Evolutionary conservation across 1,284 basidiomycete genomes (phyloP).

Genomic region (Ustilago vetiveriae): DNA sequence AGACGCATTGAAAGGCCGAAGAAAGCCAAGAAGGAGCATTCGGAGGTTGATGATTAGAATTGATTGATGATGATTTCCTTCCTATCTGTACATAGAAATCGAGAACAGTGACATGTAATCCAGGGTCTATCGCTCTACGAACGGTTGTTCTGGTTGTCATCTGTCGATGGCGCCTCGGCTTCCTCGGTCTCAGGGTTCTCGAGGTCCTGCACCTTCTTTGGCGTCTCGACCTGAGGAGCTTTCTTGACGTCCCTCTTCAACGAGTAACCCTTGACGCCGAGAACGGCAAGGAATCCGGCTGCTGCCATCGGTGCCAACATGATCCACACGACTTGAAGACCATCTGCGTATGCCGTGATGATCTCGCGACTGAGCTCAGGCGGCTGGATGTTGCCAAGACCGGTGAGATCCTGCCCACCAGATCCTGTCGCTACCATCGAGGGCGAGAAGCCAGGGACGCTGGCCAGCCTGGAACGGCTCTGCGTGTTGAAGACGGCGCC

Average conservation of each 20-base stretch:
- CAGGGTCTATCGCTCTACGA: too few species aligned
- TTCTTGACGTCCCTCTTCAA: constrained; percentile 31
- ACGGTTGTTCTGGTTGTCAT: neutral
- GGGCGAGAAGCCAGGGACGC: constrained; percentile 21
- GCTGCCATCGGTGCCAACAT: constrained; percentile 68
- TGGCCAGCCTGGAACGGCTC: constrained; percentile 19
- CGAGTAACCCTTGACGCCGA: constrained; percentile 54
- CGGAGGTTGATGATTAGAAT: too few species aligned
- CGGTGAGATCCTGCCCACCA: constrained; percentile 43
- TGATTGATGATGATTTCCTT: too few species aligned
- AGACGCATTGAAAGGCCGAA: too few species aligned
- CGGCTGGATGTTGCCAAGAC: constrained; percentile 57
- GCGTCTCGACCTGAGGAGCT: constrained; percentile 14
- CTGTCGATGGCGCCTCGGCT: neutral
- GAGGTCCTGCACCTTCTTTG: constrained; percentile 17
- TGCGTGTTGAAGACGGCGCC: constrained; percentile 57
- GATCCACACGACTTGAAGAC: constrained; percentile 79
- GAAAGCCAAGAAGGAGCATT: too few species aligned
- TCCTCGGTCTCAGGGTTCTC: constrained; percentile 22
- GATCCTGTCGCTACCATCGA: constrained; percentile 19
- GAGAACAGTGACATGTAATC: too few species aligned
- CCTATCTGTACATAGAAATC: too few species aligned
- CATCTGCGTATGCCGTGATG: constrained; percentile 76
- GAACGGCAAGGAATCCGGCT: constrained; percentile 55
- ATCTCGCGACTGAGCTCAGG: constrained; percentile 69